A percentile compares a stretch with the other conserved stretches of the same genome.
phyloP scores from a whole-genome alignment of 2,329 filamentous ascomycete genomes.

The Rutstroemia sp. region DNA sequence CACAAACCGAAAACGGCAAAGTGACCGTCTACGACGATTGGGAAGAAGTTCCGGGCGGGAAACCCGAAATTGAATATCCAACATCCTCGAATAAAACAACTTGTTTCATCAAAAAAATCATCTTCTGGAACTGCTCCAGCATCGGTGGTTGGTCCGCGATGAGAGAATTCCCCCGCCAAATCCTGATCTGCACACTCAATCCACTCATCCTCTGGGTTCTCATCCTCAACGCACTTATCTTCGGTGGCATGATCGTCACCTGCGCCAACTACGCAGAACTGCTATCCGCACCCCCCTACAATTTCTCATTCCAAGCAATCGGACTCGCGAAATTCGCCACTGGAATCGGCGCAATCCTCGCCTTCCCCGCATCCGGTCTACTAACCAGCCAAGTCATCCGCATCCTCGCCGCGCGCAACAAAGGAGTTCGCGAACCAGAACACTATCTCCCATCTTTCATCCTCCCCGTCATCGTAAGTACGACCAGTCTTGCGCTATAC shows the following conservation, averaged over 20 bases:
- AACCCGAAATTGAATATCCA: slow-evolving; percentile 3
- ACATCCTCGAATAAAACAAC: not conserved
- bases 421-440: slow-evolving; percentile 15
- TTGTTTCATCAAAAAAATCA: not conserved
- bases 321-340: slow-evolving; percentile 9
- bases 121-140: not conserved
- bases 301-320: slow-evolving; percentile 7
- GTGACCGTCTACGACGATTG: slow-evolving; percentile 31
- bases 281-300: slow-evolving; percentile 11
- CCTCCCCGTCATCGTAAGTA: slow-evolving; percentile 12
- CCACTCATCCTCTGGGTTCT: not conserved
- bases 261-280: slow-evolving; percentile 4
- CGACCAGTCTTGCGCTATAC: slow-evolving; percentile 8
- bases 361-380: slow-evolving; percentile 9
- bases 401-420: slow-evolving; percentile 9
- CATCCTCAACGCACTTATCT: not conserved
- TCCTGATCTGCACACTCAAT: not conserved
- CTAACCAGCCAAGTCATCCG: not conserved
- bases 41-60: slow-evolving; percentile 21
- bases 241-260: not conserved
- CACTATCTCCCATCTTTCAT: slow-evolving; percentile 17
- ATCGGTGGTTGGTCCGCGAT: not conserved
- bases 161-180: not conserved
- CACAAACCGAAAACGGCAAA: slow-evolving; percentile 34
- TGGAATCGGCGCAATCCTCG: slow-evolving; percentile 4